These are phyloP conservation scores for Saturnispora dispora DNA, from an alignment of 805 yeast species.

Conservation along the genomic window DNA sequence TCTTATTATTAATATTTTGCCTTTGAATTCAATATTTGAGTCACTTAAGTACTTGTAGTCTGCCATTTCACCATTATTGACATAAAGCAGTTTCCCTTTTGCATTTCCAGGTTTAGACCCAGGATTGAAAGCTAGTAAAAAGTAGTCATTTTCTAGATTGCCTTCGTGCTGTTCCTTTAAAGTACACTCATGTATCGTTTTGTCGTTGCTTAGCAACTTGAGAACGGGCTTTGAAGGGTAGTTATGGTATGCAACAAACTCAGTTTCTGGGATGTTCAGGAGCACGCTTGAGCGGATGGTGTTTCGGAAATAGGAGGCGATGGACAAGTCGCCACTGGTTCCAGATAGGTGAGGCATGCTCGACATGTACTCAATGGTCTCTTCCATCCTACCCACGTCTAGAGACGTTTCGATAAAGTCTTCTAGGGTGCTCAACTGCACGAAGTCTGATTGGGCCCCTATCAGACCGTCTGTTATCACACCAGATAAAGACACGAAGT, in stretches of 20 bases:
- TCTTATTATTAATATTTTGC: constrained; percentile 49
- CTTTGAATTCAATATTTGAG: constrained; percentile 33
- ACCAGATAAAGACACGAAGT: constrained; percentile 50
- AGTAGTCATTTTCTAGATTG: constrained; percentile 6
- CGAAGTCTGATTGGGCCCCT: constrained; percentile 47
- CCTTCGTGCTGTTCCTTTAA: constrained; percentile 17
- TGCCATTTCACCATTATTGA: constrained; percentile 49
- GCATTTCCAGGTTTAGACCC: constrained; percentile 53
- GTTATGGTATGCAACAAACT: constrained; percentile 49
- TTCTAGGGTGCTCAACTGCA: constrained; percentile 46
- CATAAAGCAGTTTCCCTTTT: constrained; percentile 48
- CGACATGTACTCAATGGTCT: constrained; percentile 60
- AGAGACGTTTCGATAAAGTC: constrained; percentile 42
- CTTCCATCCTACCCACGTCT: constrained; percentile 50
- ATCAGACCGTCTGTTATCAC: constrained; percentile 35
- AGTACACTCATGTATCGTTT: constrained; percentile 15
- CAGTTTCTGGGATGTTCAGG: constrained; percentile 38
- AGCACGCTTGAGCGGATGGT: constrained; percentile 53
- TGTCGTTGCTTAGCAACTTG: constrained; percentile 21
- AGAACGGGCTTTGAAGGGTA: constrained; percentile 40
- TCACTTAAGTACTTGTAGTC: constrained; percentile 42
- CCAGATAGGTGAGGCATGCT: constrained; percentile 86
- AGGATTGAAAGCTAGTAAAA: constrained; percentile 53
- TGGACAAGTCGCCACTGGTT: constrained; percentile 70
- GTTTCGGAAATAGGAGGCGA: constrained; percentile 56